A percentile compares a stretch with the other conserved stretches of the same genome.
Evolutionary conservation across 768 basidiomycete genomes (phyloP).

Genomic region (Podaxis rugospora): DNA sequence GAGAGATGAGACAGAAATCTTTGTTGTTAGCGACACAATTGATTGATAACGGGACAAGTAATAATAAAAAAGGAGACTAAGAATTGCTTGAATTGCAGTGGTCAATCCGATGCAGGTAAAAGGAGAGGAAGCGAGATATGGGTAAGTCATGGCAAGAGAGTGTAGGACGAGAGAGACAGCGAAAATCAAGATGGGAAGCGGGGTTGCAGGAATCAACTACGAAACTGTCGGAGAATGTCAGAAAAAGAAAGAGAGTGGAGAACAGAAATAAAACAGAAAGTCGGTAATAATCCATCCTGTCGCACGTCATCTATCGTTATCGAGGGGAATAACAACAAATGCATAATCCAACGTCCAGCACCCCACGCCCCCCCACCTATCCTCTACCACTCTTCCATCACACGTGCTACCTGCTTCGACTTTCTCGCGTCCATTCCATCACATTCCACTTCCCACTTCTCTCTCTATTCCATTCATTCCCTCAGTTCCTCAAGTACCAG

Average conservation of each 20-base stretch:
- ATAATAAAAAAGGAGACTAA: conserved; percentile 6
- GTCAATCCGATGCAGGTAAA: neutral
- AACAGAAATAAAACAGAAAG: neutral
- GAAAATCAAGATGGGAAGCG: neutral
- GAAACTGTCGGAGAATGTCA: conserved; percentile 10
- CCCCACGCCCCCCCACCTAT: neutral
- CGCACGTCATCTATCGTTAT: conserved; percentile 4
- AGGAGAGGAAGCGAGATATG: neutral
- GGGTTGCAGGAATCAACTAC: conserved; percentile 3
- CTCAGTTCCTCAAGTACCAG: conserved; percentile 19
- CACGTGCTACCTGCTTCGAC: neutral
- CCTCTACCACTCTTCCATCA: too few species aligned
- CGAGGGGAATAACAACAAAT: conserved; percentile 6
- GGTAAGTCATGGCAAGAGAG: neutral
- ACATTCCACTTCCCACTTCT: neutral
- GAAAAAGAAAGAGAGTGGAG: conserved; percentile 4
- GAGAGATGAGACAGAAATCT: neutral
- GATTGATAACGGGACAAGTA: neutral
- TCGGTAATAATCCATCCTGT: neutral
- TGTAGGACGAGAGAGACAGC: neutral
- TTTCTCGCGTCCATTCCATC: neutral
- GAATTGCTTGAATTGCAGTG: conserved; percentile 5
- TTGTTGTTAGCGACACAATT: conserved; percentile 1
- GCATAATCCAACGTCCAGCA: neutral
- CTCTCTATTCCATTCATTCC: neutral